Base-by-base conservation (phyloP, 371 early-diverging fungal species). In the Lichtheimia ramosa region DNA sequence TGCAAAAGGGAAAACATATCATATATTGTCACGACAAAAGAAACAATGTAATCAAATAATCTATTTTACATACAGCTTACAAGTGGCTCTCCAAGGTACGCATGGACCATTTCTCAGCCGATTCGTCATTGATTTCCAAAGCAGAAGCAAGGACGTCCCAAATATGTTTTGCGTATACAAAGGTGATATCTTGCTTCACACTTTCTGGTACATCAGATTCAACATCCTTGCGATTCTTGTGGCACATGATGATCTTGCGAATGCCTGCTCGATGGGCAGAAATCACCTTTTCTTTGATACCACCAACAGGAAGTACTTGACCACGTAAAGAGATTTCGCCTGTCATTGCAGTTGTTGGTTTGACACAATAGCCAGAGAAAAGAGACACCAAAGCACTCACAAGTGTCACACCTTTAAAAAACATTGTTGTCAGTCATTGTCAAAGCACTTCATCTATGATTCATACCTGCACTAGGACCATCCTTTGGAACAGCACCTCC, bases 291-390 rank as follows among this genome's bases (percentile, higher is more conserved):
- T 94, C 94, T 69, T 91, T 90, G 70, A 95, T 86, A 5, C 94
- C 94, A 0, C 94, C 93, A 2, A 95, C 92, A 18, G 93, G 93
- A 34, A 92, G 75, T 1, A 95, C 93, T 46, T 85, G 79, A 1
- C 96, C 96, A 5, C 91, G 84, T 8, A 94, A 74, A 0, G 93
- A 92, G 21, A 95, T 83, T 71, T 95, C 96, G 23, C 96, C 96
- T 5, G 94, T 93, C 91, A 93, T 91, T 6, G 90, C 91, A 0
- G 84, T 83, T 4, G 79, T 79, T 3, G 77, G 56, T 6, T 85
- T 82, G 1, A 91, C 87, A 20, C 78, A 70, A 25, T 68, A 77
- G 8, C 78, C 82, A 14, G 86, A 81, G 59, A 92, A 88, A 25
- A 92, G 74, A 6, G 93, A 92, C 0, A 93, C 90, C 7, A 93